Conservation (phyloP, 1,139 yeast species). For the Meyerozyma athensensis region DNA sequence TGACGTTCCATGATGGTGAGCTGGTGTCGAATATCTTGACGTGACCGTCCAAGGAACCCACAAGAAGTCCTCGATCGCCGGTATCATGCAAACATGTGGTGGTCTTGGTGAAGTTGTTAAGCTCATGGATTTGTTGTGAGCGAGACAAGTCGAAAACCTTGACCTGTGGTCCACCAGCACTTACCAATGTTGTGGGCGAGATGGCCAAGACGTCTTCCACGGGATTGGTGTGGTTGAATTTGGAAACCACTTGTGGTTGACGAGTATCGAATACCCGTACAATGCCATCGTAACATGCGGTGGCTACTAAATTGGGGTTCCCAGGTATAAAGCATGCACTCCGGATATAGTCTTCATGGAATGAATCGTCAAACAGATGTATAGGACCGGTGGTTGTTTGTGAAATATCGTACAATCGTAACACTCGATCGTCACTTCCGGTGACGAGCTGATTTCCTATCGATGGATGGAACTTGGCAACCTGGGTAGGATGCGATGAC, state of each 20-base stretch:
- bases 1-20: slow-evolving; percentile 76
- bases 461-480: slow-evolving; percentile 85
- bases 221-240: slow-evolving; percentile 48
- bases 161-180: slow-evolving; percentile 84
- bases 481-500: slow-evolving; percentile 83
- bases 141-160: slow-evolving; percentile 91
- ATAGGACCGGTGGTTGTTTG: slow-evolving; percentile 63
- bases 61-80: slow-evolving; percentile 70
- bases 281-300: slow-evolving; percentile 91
- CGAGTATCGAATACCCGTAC: slow-evolving; percentile 88
- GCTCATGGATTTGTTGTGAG: slow-evolving; percentile 56
- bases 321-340: slow-evolving; percentile 76
- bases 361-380: slow-evolving; percentile 55
- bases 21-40: slow-evolving; percentile 87
- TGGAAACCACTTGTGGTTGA: slow-evolving; percentile 43
- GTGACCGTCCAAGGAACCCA: slow-evolving; percentile 95
- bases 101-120: slow-evolving; percentile 85
- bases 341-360: slow-evolving; percentile 83
- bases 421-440: slow-evolving; percentile 87
- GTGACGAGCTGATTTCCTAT: slow-evolving; percentile 70
- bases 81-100: slow-evolving; percentile 78
- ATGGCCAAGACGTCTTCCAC: slow-evolving; percentile 84
- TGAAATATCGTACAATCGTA: slow-evolving; percentile 84
- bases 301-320: slow-evolving; percentile 68
- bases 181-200: slow-evolving; percentile 72